phyloP scores from a whole-genome alignment of 305 asterid genomes.

The Fraxinus sp. region DNA sequence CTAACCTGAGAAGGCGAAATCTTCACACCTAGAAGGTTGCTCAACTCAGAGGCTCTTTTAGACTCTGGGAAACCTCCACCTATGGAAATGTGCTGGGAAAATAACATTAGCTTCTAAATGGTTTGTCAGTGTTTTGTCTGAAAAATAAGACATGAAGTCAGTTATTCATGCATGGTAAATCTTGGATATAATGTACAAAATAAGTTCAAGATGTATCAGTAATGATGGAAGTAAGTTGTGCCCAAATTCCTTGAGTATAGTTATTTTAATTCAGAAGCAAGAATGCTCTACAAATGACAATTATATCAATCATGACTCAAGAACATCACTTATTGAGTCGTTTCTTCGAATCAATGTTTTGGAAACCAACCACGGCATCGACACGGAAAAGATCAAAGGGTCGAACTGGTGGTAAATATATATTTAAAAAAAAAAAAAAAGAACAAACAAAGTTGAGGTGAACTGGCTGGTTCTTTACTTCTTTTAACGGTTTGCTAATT shows the following conservation, averaged over 20 bases:
- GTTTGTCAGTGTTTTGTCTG: not conserved
- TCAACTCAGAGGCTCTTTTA: conserved; percentile 55
- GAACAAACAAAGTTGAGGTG: not conserved
- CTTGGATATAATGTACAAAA: not conserved
- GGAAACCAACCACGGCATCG: not conserved
- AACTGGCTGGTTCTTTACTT: not conserved
- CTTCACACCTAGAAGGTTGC: conserved; percentile 46
- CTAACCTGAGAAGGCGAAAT: conserved; percentile 58
- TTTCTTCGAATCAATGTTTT: not conserved
- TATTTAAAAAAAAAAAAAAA: not conserved
- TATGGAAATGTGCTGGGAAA: conserved; percentile 13
- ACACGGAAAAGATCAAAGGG: not conserved
- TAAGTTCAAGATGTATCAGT: not conserved
- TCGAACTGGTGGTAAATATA: not conserved
- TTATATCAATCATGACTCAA: not conserved
- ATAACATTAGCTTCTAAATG: conserved; percentile 7
- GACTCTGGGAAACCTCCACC: conserved; percentile 70
- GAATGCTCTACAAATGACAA: not conserved
- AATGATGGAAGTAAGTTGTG: not conserved
- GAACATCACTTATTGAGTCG: not conserved
- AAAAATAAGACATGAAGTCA: conserved; percentile 6
- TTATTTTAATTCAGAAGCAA: not conserved
- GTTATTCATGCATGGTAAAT: not conserved
- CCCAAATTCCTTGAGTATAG: not conserved
- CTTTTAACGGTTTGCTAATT: not conserved